A percentile compares a stretch with the other conserved stretches of the same genome.
Conservation (phyloP, 2,329 filamentous ascomycete species). For the Mycosphaerelloides madeirae region DNA sequence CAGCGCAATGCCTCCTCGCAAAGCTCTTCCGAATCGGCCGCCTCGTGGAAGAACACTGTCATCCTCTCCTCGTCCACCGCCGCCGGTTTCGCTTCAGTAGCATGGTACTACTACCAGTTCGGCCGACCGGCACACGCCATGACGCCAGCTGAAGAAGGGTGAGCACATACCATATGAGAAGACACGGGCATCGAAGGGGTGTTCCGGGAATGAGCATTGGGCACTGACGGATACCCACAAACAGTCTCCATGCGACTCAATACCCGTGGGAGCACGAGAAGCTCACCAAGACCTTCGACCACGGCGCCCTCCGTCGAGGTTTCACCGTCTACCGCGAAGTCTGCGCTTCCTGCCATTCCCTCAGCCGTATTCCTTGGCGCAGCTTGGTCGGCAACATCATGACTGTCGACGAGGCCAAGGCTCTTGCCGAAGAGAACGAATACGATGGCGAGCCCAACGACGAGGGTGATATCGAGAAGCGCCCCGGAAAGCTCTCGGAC, state of each 20-base stretch:
- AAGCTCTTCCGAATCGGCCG: constrained; percentile 61
- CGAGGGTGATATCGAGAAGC: constrained; percentile 96
- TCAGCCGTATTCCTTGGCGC: constrained; percentile 90
- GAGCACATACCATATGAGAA: constrained; percentile 42
- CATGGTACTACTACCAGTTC: constrained; percentile 97
- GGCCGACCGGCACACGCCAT: constrained; percentile 81
- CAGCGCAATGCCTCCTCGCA: constrained; percentile 64
- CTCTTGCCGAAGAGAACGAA: constrained; percentile 93
- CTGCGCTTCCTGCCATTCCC: constrained; percentile 95
- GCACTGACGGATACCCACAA: constrained; percentile 11
- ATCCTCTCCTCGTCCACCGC: constrained; percentile 82
- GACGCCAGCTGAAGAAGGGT: constrained; percentile 97
- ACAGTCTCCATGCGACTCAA: constrained; percentile 80
- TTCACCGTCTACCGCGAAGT: constrained; percentile 99
- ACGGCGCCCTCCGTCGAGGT: constrained; percentile 94
- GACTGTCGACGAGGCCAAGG: constrained; percentile 98
- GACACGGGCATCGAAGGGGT: neutral
- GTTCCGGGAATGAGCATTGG: constrained; percentile 1
- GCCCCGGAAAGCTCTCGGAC: constrained; percentile 95
- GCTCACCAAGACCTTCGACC: constrained; percentile 93
- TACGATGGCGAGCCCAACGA: constrained; percentile 98
- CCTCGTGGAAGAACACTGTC: constrained; percentile 73
- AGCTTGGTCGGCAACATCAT: constrained; percentile 82
- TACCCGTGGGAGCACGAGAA: constrained; percentile 96
- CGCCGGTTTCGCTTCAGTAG: constrained; percentile 80